Base-by-base conservation (phyloP, 129 eudicot species). In the Dittrichia graveolens region DNA sequence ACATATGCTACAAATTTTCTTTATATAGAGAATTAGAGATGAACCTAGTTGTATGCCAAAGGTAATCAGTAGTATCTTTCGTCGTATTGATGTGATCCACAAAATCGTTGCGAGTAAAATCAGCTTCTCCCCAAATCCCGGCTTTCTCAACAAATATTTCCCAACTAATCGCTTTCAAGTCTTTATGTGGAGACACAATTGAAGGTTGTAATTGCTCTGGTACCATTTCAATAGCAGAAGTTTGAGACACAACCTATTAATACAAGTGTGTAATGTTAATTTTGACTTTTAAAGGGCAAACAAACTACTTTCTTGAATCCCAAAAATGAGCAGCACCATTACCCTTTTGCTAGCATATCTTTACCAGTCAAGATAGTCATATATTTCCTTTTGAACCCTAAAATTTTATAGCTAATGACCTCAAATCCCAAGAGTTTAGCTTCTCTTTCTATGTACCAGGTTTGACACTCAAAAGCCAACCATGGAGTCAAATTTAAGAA, bases 51-150 rank as follows among this genome's bases (percentile, higher is more conserved):
- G 97, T 90, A 61, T 84, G 82, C 98, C 98, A 94, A 72, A 94
- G 98, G 87, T 94, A 94, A 73, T 94, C 98, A 5, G 98, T 94
- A 35, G 89, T 81, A 81, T 94, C 98, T 78, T 90, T 88, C 5
- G 98, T 94, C 71, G 98, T 84, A 59, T 90, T 94, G 65, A 94
- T 94, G 71, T 94, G 97, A 84, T 94, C 99, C 40, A 94, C 96
- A 65, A 94, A 90, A 59, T 96, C 96, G 9, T 76, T 86, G 18
- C 50, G 57, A 67, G 83, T 77, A 60, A 94, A 88, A 74, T 94
- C 97, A 45, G 91, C 78, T 64, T 84, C 68, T 76, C 82, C 96
- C 99, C 99, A 94, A 19, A 84, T 71, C 6, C 97, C 95, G 49
- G 84, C 72, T 73, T 78, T 88, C 79, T 94, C 99, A 64, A 63